A percentile compares a stretch with the other conserved stretches of the same genome.
Conservation (phyloP, 2,329 filamentous ascomycete species). For the Microdochium bolleyi region DNA sequence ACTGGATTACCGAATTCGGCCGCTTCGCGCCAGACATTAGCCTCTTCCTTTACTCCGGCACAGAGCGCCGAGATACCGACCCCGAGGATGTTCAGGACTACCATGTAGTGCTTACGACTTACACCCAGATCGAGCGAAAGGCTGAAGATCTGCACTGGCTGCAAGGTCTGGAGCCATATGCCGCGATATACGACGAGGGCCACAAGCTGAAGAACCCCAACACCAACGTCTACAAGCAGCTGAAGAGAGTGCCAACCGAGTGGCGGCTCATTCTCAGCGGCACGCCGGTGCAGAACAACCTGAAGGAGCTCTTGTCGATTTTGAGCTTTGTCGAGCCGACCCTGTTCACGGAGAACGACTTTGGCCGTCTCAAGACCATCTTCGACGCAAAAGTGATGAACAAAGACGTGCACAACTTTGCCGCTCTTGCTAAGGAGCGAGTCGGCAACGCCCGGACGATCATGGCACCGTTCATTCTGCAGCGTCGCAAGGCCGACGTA, state of each 20-base stretch:
- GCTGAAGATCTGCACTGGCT: constrained; percentile 42
- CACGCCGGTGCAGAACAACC: constrained; percentile 89
- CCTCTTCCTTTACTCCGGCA: constrained; percentile 58
- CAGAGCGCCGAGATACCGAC: constrained; percentile 56
- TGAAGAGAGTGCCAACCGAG: constrained; percentile 68
- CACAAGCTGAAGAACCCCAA: constrained; percentile 86
- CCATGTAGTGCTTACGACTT: constrained; percentile 52
- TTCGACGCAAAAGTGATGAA: constrained; percentile 90
- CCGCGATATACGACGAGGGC: constrained; percentile 83
- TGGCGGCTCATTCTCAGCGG: constrained; percentile 85
- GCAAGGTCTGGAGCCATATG: constrained; percentile 37
- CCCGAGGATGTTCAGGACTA: constrained; percentile 59
- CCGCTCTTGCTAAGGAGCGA: constrained; percentile 78
- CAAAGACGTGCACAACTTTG: constrained; percentile 69
- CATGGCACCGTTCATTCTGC: constrained; percentile 89
- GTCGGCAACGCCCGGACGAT: constrained; percentile 84
- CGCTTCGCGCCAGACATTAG: constrained; percentile 73
- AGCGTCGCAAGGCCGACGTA: constrained; percentile 88
- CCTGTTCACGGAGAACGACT: constrained; percentile 63
- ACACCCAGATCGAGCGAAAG: constrained; percentile 47
- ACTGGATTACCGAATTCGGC: constrained; percentile 88
- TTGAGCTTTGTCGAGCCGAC: constrained; percentile 89
- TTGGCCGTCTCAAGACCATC: constrained; percentile 73
- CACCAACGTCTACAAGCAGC: constrained; percentile 71
- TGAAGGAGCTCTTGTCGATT: constrained; percentile 83